These are phyloP conservation scores for Umbilicus rupestris DNA, from an alignment of 164 flowering plant species.

Conservation along the genomic window DNA sequence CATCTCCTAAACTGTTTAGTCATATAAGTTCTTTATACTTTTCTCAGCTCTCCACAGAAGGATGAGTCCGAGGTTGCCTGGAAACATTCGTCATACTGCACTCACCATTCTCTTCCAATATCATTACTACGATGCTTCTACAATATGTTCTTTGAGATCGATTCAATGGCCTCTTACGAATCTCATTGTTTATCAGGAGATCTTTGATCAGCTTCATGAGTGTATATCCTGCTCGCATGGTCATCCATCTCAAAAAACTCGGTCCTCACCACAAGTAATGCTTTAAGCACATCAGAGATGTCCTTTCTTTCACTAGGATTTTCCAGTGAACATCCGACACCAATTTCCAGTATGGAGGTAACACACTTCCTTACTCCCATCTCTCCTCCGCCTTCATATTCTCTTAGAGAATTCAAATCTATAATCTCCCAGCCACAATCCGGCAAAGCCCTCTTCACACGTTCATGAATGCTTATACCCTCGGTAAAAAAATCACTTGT, in stretches of 20 bases:
- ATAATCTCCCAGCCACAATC: not conserved
- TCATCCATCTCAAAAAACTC: not conserved
- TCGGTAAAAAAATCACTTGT: not conserved
- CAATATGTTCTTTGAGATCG: too few relatives aligned
- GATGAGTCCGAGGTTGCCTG: too few relatives aligned
- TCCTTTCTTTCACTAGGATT: slow-evolving; percentile 6
- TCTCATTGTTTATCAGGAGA: not conserved
- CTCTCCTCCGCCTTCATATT: not conserved
- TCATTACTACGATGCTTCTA: too few relatives aligned
- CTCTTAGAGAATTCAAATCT: not conserved
- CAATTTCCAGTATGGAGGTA: not conserved
- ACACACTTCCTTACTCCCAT: not conserved
- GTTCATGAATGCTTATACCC: slow-evolving; percentile 1
- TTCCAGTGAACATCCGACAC: not conserved
- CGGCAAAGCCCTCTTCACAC: not conserved
- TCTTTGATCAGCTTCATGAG: not conserved
- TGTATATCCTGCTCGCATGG: not conserved
- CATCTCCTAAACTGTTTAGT: too few relatives aligned
- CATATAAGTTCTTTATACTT: too few relatives aligned
- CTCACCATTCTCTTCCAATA: too few relatives aligned
- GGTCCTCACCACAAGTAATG: not conserved
- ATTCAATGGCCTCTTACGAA: not conserved
- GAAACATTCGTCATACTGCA: too few relatives aligned
- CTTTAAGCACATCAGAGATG: slow-evolving; percentile 5
- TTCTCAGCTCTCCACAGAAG: too few relatives aligned